Conservation (phyloP, 2,329 filamentous ascomycete genomes). For the Claviceps pusilla region DNA sequence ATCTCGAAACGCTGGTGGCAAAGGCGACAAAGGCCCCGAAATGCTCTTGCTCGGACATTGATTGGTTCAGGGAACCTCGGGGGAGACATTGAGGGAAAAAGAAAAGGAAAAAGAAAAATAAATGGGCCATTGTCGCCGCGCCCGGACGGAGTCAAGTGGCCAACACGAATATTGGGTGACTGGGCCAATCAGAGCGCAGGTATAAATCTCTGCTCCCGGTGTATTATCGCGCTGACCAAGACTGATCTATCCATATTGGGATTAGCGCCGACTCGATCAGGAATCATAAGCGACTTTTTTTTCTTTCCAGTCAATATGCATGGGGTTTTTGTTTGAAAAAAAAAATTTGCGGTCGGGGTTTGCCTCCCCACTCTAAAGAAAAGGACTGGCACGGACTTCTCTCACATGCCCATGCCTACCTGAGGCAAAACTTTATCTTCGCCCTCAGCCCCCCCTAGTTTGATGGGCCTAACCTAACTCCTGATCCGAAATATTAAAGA, state of each 20-base stretch:
- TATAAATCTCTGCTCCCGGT: slow-evolving; percentile 4
- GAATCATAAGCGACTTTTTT: slow-evolving; percentile 4
- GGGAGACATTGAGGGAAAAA: no score
- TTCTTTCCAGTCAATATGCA: no score
- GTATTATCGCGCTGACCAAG: slow-evolving; percentile 6
- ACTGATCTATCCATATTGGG: neutral
- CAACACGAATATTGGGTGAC: neutral
- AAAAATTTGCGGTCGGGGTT: slow-evolving; percentile 2
- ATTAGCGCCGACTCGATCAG: neutral
- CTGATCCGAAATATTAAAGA: neutral
- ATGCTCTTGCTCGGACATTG: neutral
- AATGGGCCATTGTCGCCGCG: neutral
- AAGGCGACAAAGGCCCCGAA: neutral
- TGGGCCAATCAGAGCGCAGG: slow-evolving; percentile 4
- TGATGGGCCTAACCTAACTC: neutral
- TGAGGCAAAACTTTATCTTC: neutral
- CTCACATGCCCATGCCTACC: neutral
- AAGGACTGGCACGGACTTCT: neutral
- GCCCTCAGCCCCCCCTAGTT: neutral
- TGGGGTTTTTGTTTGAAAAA: neutral
- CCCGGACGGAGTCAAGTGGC: neutral
- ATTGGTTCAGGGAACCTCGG: neutral
- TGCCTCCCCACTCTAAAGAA: neutral
- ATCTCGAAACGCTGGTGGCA: no score
- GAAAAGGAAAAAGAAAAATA: neutral